These are phyloP conservation scores for Hibiscus tridactylites DNA, from an alignment of 345 rosid species.

Conservation along the genomic window DNA sequence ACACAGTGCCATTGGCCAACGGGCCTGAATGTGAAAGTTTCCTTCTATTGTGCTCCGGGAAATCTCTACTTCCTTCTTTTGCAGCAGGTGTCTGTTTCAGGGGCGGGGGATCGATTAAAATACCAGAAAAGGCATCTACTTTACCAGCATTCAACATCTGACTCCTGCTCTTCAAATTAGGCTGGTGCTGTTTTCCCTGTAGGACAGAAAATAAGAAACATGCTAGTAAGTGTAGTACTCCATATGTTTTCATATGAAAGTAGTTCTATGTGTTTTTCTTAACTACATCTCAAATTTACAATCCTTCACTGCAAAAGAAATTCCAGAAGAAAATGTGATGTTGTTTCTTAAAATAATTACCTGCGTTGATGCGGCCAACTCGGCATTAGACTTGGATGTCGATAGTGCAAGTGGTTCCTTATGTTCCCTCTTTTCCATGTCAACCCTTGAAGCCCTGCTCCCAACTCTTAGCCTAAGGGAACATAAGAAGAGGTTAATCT, in stretches of 20 bases:
- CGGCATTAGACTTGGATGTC: constrained; percentile 19
- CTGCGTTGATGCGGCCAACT: constrained; percentile 28
- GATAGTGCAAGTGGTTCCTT: constrained; percentile 16
- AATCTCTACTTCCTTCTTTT: constrained; percentile 35
- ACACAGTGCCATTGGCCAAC: constrained; percentile 27
- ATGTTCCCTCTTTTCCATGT: constrained; percentile 22
- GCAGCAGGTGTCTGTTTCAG: constrained; percentile 25
- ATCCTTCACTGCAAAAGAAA: not conserved
- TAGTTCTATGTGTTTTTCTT: too few relatives aligned
- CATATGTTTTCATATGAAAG: too few relatives aligned
- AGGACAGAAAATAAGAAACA: not conserved
- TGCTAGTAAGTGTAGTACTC: too few relatives aligned
- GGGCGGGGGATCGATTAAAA: constrained; percentile 21
- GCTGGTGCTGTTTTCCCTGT: constrained; percentile 30
- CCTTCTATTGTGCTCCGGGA: constrained; percentile 19
- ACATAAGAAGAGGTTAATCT: constrained; percentile 3
- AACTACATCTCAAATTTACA: not conserved
- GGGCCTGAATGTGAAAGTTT: constrained; percentile 57
- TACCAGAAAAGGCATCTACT: constrained; percentile 30
- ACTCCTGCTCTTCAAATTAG: constrained; percentile 24
- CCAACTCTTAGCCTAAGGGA: constrained; percentile 33
- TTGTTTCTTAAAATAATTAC: constrained; percentile 19
- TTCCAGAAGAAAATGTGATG: not conserved
- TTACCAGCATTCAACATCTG: constrained; percentile 21
- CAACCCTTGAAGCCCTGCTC: constrained; percentile 19